Base-by-base conservation (phyloP, 768 basidiomycete species). In the Solioccasus polychromus region DNA sequence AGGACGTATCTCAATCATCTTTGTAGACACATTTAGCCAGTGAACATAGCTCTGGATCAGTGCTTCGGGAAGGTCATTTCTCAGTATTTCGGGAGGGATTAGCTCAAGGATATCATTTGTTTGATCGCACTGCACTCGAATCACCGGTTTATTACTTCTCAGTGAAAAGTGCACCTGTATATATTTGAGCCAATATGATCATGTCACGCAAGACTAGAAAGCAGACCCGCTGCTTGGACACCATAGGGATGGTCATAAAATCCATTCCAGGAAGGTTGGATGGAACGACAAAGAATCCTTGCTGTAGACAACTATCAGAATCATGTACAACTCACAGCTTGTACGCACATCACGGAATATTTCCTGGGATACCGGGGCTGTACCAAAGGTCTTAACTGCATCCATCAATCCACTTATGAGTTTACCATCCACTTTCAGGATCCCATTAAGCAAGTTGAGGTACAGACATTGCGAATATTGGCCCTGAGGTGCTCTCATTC, bases 11-110 rank as follows among this genome's bases (percentile, higher is more conserved):
- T 65, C 66, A 3, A 66, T 55, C 14, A 29, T 37, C 1, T 15
- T 4, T 0, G 35, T 46, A 5, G 39, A 18, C 0, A 61, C 25
- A 35, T 61, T 46, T 18, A 67, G 41, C 63, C 65, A 67, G 25
- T 63, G 63, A 12, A 38, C 42, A 25, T 54, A 48, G 2, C 17
- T 45, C 4, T 38, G 3, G 12, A 65, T 39, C n/a, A 64, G 38
- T 1, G 19, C 24, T 1, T 12, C 22, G 0, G 64, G 64, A 29
- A 66, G 45, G 41, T 64, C 65, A 0, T 19, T 19, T 12, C 1
- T 5, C 3, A 64, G 39, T 11, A 18, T 45, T 1, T 22, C 15
- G 0, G n/a, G 39, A 12, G 63, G 58, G 38, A 64, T 51, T 17
- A 61, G 26, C 28, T 60, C 35, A 2, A 56, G 22, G 3, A 58